Base-by-base conservation (phyloP, 306 rosid genomes). In the Gastrolobium villosum region DNA sequence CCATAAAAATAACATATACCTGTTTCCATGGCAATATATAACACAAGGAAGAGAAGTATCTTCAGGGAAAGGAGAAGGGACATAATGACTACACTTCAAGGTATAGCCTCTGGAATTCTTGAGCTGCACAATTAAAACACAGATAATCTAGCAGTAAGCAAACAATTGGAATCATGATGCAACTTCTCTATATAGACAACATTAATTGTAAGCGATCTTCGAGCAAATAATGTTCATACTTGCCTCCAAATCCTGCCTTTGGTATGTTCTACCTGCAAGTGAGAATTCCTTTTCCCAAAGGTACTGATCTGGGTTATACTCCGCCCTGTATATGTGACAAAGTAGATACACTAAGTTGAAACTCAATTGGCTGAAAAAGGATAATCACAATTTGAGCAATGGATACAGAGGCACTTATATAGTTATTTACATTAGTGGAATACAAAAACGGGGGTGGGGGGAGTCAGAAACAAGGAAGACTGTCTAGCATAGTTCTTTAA, bases 161-260 rank as follows among this genome's bases (percentile, higher is more conserved):
- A 75, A 69, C 61, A 64, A 75, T 32, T 57, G 71, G 15, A 49
- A 75, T 76, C 72, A 48, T 50, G 41, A 76, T n/a, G 68, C 61
- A 73, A 64, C 65, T 50, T 67, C 78, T 65, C 70, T n/a, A 53
- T 37, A 73, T n/a, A 52, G 77, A 76, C 32, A 49, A 64, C n/a
- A 81, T 72, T 68, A 46, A 43, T 37, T 65, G 76, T 50, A 62
- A 30, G 34, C 62, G 85, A 73, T 50, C 45, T 72, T 81, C 64
- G 56, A 80, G 82, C 48, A 80, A 82, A 64, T 70, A 75, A 69
- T 79, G 76, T 82, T 87, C 94, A 79, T 88, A 91, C 98, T 95
- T 91, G 98, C 99, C 98, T 95, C 97, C 90, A 93, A 86, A 86
- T 95, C 99, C 88, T 91, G 90, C 84, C 99, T 90, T 83, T 85